Evolutionary conservation across 768 basidiomycete genomes (phyloP).

Genomic region (Pisolithus tinctorius): DNA sequence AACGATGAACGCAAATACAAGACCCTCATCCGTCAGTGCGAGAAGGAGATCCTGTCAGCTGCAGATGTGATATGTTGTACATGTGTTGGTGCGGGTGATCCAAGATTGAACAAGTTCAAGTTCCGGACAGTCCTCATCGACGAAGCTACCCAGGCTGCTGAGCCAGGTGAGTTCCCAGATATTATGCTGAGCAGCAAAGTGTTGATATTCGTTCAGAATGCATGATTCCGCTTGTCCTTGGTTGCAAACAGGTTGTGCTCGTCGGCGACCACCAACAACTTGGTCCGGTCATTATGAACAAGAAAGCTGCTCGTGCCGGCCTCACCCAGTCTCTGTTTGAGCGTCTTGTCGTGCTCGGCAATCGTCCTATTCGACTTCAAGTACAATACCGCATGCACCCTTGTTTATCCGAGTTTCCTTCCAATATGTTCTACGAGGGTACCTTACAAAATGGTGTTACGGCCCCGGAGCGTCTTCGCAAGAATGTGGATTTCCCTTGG

Average conservation of each 20-base stretch:
- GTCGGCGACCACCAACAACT: constrained; percentile 97
- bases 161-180: constrained; percentile 59
- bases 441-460: constrained; percentile 99
- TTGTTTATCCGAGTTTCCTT: constrained; percentile 97
- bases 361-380: constrained; percentile 95
- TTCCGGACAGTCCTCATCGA: constrained; percentile 98
- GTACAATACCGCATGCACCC: constrained; percentile 99
- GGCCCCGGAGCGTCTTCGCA: constrained; percentile 92
- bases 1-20: constrained; percentile 98
- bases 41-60: constrained; percentile 92
- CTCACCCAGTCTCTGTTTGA: constrained; percentile 98
- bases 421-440: constrained; percentile 99
- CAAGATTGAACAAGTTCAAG: constrained; percentile 92
- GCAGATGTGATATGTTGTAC: constrained; percentile 99
- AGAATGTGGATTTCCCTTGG: constrained; percentile 99
- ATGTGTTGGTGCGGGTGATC: constrained; percentile 96
- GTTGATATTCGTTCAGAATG: constrained; percentile 58
- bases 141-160: constrained; percentile 96
- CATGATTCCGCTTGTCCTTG: constrained; percentile 98
- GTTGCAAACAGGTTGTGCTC: constrained; percentile 96
- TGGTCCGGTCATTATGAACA: constrained; percentile 99
- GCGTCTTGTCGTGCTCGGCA: constrained; percentile 89
- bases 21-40: constrained; percentile 88
- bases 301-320: constrained; percentile 98
- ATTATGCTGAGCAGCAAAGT: not conserved